Base-by-base conservation (phyloP, 352 stramenopile genomes). In the Thraustotheca clavata region DNA sequence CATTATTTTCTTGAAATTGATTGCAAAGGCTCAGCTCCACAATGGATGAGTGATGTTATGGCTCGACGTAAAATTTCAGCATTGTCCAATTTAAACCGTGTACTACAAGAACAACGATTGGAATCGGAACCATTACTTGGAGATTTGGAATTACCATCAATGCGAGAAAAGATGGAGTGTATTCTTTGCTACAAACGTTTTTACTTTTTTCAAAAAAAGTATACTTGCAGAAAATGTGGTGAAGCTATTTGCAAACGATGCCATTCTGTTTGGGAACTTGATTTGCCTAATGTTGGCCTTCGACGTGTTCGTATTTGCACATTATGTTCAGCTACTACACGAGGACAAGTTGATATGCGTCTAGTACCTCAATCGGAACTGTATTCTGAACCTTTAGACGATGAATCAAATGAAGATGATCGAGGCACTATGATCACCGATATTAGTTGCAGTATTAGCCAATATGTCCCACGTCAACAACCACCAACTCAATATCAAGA, bases 251-350 rank as follows among this genome's bases (percentile, higher is more conserved):
- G 55, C 18, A 55, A 55, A 31, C 46, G 57, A 40, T 65, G 57
- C 57, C 57, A 65, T 12, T 55, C 55, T 3, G 39, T 39, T 9
- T 94, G 84, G 84, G 71, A 75, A 61, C 80, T 94, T 11, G 84
- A 94, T 61, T 73, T 94, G 1, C 84, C 84, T 1, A 80, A 90
- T 31, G 82, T 91, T 11, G 84, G 84, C 9, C 72, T 73, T 27
- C 87, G 74, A 7, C 86, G 88, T 65, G 78, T 94, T 35, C 77
- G 84, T 2, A 94, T 94, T 31, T 94, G 84, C 49, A 94, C 84
- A 0, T 75, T 91, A 24, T 94, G 84, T 62, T 91, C 84, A 12
- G 82, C 80, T 2, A 63, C 41, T 18, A 49, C 55, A 8, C 55
- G 55, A 14, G 55, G 55, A 27, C 31, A 49, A 16, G 22, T 12